A percentile compares a stretch with the other conserved stretches of the same genome.
These are phyloP conservation scores for Leccinum sublutescens DNA, from an alignment of 768 basidiomycete genomes.

Conservation along the genomic window DNA sequence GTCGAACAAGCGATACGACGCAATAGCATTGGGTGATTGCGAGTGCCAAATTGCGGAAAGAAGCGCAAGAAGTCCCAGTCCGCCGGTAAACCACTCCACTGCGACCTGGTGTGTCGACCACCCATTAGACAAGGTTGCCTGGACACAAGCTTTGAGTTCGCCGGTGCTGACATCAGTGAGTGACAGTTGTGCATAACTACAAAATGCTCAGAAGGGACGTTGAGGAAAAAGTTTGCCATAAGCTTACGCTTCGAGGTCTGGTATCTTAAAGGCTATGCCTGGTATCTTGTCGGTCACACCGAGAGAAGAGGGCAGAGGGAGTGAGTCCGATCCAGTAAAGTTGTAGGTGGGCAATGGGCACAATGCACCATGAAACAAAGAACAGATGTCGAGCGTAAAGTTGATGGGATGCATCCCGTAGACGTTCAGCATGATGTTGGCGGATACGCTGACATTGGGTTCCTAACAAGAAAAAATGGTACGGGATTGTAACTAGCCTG, in stretches of 20 bases:
- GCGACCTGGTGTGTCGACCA: constrained; percentile 73
- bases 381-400: constrained; percentile 83
- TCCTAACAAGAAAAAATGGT: constrained; percentile 41
- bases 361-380: constrained; percentile 69
- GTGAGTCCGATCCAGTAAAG: constrained; percentile 77
- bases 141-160: constrained; percentile 81
- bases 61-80: constrained; percentile 60
- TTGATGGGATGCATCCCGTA: constrained; percentile 86
- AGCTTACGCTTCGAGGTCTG: constrained; percentile 77
- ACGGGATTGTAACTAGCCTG: constrained; percentile 8
- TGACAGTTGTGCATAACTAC: constrained; percentile 67
- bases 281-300: constrained; percentile 63
- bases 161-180: constrained; percentile 69
- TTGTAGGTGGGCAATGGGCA: constrained; percentile 84
- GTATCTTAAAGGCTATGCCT: constrained; percentile 78
- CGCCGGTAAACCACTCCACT: constrained; percentile 78
- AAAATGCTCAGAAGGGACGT: constrained; percentile 7
- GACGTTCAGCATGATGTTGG: constrained; percentile 79
- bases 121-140: constrained; percentile 90
- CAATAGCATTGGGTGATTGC: constrained; percentile 49
- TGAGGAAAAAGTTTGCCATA: no score
- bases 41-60: constrained; percentile 56
- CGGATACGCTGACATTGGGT: constrained; percentile 75
- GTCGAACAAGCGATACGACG: constrained; percentile 79
- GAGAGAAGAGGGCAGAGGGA: constrained; percentile 60